Base-by-base conservation (phyloP, 371 early-diverging fungal genomes). In the Cokeromyces recurvatus region DNA sequence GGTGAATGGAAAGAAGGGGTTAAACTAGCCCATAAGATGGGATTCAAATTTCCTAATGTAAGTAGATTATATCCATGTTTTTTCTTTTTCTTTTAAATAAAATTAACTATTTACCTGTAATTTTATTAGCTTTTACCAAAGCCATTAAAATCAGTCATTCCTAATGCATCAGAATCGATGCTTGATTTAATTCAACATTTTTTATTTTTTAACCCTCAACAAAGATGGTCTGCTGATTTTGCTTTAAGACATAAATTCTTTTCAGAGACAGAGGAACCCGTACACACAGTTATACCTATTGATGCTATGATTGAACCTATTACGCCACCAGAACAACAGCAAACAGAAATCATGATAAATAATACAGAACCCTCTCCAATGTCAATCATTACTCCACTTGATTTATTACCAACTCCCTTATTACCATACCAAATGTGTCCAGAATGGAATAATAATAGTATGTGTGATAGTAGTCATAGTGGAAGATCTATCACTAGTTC, bases 201-300 rank as follows among this genome's bases (percentile, higher is more conserved):
- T 55, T 66, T 98, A 9, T 77, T 78, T n/a, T 95, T 93, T 52
- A 92, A 95, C 50, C 97, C 99, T 14, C 68, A 73, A 20, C 55
- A 72, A 27, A 67, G 99, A 21, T 81, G 90, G 10, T 84, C 92
- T 1, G 96, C 98, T 2, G 62, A 73, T 8, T 74, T 78, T 35
- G 76, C 87, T 0, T 51, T 96, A 22, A 51, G 64, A 23, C 77
- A 84, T 44, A 62, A 69, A 1, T 92, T 89, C 76, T 93, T 94
- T 62, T 41, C 45, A 19, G 47, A 54, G 14, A 41, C 43, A 4
- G 46, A 49, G 12, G 55, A 50, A 14, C 50, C 53, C 12, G 23
- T 38, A 8, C 59, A 59, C 38, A 41, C 35, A 9, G 32, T 38
- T 3, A 41, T 57, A 21, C 41, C 39, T n/a, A 23, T 32, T 2